Evolutionary conservation across 768 basidiomycete species (phyloP).

Genomic region (Serendipita indica): DNA sequence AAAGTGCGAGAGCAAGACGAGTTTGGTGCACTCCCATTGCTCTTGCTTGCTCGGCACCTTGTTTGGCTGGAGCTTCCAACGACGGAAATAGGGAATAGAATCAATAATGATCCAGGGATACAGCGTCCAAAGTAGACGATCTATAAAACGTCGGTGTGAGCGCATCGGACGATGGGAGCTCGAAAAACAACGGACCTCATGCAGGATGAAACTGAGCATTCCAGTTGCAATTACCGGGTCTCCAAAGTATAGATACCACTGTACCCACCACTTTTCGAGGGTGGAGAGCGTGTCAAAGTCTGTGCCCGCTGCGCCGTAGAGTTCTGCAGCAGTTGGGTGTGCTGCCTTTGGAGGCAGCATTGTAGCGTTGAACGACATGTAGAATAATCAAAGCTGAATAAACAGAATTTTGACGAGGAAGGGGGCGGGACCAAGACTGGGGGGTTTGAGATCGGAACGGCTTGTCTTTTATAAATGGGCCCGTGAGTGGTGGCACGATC

Average conservation of each 20-base stretch:
- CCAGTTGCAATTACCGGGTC: slow-evolving; percentile 90
- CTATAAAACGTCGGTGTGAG: slow-evolving; percentile 26
- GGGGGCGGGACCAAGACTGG: background rate
- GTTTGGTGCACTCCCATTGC: slow-evolving; percentile 93
- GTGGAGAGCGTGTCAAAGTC: slow-evolving; percentile 11
- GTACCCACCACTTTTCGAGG: slow-evolving; percentile 64
- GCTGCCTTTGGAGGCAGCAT: background rate
- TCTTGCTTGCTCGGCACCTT: slow-evolving; percentile 69
- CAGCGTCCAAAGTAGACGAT: slow-evolving; percentile 93
- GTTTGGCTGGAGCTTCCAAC: slow-evolving; percentile 81
- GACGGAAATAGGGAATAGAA: slow-evolving; percentile 78
- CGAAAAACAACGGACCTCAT: slow-evolving; percentile 52
- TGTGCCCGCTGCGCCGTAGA: slow-evolving; percentile 4
- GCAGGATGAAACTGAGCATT: slow-evolving; percentile 78
- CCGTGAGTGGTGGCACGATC: no score
- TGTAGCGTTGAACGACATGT: slow-evolving; percentile 7
- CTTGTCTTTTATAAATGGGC: no score
- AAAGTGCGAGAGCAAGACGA: slow-evolving; percentile 87
- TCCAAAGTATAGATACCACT: slow-evolving; percentile 74
- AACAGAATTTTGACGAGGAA: background rate
- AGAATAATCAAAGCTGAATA: background rate
- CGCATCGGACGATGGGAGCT: background rate
- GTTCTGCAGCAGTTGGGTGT: slow-evolving; percentile 1
- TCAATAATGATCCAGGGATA: slow-evolving; percentile 96
- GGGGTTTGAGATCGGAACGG: no score